phyloP scores from a whole-genome alignment of 768 basidiomycete genomes.

The Russula sp. region DNA sequence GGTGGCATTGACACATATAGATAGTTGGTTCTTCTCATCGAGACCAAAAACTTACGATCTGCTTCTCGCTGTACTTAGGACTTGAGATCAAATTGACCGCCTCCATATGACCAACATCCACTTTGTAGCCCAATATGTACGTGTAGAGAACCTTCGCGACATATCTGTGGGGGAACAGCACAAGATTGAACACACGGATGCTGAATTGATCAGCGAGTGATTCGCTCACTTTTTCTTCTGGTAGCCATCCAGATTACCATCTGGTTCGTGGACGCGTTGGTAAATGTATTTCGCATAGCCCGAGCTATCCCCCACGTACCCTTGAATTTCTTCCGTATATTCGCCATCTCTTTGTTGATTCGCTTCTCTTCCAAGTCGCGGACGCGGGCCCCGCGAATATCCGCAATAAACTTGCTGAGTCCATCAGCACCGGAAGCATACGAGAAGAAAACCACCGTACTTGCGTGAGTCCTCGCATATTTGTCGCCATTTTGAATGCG shows the following conservation, averaged over 20 bases:
- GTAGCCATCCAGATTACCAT: conserved; percentile 83
- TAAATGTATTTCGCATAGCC: background rate
- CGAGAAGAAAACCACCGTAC: conserved; percentile 37
- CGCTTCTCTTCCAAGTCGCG: conserved; percentile 97
- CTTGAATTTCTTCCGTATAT: conserved; percentile 98
- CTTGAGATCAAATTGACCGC: conserved; percentile 97
- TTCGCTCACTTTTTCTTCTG: conserved; percentile 84
- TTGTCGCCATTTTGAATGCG: conserved; percentile 63
- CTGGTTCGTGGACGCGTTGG: conserved; percentile 33
- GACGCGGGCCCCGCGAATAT: conserved; percentile 94
- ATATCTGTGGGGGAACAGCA: conserved; percentile 46
- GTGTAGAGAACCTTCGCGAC: conserved; percentile 99
- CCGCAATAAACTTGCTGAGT: conserved; percentile 83
- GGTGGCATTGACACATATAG: conserved; percentile 13
- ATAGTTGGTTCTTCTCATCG: conserved; percentile 7
- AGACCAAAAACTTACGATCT: conserved; percentile 65
- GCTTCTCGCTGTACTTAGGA: conserved; percentile 95
- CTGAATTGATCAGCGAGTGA: conserved; percentile 13
- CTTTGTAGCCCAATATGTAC: conserved; percentile 97
- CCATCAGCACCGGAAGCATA: conserved; percentile 9
- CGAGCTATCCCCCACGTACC: conserved; percentile 38
- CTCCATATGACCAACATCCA: conserved; percentile 99
- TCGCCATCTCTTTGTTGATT: conserved; percentile 99
- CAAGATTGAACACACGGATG: background rate
- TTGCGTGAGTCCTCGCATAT: conserved; percentile 91